Evolutionary conservation across 208 protist genomes (phyloP).

Genomic region (Acanthamoeba rhysodes): DNA sequence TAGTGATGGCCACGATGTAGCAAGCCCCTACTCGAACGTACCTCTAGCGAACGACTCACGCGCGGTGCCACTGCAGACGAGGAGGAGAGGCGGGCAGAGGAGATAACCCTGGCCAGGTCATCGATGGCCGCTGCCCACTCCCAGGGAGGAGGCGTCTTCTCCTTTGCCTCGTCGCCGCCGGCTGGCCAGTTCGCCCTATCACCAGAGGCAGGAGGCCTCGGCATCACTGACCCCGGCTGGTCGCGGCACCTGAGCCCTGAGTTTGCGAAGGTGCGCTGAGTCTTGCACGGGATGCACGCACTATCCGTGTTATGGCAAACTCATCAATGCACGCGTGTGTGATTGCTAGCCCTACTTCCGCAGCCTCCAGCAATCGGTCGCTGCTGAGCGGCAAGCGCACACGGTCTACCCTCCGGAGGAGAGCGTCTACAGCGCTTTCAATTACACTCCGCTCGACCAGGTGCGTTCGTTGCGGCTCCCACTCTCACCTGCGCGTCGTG

Average conservation of each 20-base stretch:
- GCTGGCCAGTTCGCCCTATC: too few relatives aligned
- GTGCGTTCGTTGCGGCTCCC: background rate
- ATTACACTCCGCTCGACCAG: slow-evolving; percentile 78
- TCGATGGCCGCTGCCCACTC: too few relatives aligned
- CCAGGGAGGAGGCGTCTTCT: too few relatives aligned
- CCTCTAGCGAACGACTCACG: too few relatives aligned
- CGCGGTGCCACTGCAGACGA: too few relatives aligned
- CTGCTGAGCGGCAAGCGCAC: background rate
- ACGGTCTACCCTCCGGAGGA: slow-evolving; percentile 9
- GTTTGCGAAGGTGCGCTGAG: background rate
- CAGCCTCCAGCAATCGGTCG: background rate
- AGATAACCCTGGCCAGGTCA: too few relatives aligned
- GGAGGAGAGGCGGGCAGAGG: too few relatives aligned
- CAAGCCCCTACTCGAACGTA: too few relatives aligned
- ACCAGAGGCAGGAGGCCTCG: too few relatives aligned
- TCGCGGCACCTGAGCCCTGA: background rate
- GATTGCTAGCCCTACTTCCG: background rate
- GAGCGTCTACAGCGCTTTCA: slow-evolving; percentile 64
- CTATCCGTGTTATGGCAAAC: background rate
- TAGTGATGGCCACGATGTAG: too few relatives aligned
- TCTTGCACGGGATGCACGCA: too few relatives aligned
- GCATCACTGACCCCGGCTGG: background rate
- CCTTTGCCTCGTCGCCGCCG: too few relatives aligned
- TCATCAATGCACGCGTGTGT: background rate
- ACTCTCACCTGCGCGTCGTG: background rate